Evolutionary conservation across 2,329 filamentous ascomycete genomes (phyloP), one percentile per base, ranked within the genome.

Genomic region (Orbilia blumenaviensis): DNA sequence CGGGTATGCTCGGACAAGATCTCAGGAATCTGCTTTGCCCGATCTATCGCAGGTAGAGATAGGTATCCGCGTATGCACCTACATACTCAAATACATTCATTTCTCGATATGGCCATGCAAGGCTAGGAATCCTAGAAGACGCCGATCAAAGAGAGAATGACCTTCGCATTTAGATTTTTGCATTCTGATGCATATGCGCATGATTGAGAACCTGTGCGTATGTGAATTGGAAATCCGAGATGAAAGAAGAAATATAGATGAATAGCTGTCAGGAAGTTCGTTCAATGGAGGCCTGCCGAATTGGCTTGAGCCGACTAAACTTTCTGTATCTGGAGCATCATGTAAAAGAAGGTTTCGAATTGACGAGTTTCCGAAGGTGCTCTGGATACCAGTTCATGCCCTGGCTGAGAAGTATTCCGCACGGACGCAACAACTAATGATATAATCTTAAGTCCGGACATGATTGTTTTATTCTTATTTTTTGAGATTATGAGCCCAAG

Each of bases 71-170:
- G 36, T 44, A 64, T 18, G 42, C 36, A 64, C 23, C 52, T 32
- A 32, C 52, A 56, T 56, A 21, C n/a, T 34, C 16, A 25, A 29
- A 54, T 36, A 56, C 29, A 38, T 38, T 36, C 32, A 38, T 56
- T 56, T 38, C 52, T 56, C 52, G 52, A 25, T 18, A 36, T 34
- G 16, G 29, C 42, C 44, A 62, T 71, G 56, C 46, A 50, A 56
- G 41, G 42, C 32, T 25, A 52, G 61, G 32, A 60, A 74, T 74
- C 69, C 69, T 74, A 29, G 62, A 74, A 50, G 42, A 74, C 61
- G 54, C 62, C 69, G 52, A 66, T 56, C 54, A 66, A 61, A 41
- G 50, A 42, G 27, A 36, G 54, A 48, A n/a, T 10, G 21, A 21
- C 12, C 5, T 52, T 29, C 29, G 7, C 29, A 32, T 29, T 44